Conservation (phyloP, 2,329 filamentous ascomycete species). For the Hypoxylon sp. region DNA sequence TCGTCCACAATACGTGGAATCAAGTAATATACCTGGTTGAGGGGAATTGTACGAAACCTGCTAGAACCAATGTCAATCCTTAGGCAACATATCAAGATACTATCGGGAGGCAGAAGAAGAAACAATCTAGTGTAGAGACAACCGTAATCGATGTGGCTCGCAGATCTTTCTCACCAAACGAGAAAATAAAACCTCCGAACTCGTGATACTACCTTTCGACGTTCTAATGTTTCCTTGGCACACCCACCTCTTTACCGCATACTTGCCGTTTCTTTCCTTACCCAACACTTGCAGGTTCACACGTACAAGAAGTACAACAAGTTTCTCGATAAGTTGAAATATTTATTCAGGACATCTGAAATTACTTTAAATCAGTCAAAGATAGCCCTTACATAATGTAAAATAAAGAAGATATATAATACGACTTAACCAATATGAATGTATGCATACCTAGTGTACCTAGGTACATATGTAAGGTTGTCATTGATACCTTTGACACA, state of each 20-base stretch:
- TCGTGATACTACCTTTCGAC: constrained; percentile 23
- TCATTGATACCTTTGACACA: not conserved
- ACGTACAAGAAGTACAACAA: not conserved
- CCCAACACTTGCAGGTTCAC: not conserved
- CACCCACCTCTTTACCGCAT: not conserved
- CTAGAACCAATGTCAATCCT: constrained; percentile 19
- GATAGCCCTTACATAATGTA: not conserved
- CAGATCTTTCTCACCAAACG: constrained; percentile 35
- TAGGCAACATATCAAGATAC: constrained; percentile 14
- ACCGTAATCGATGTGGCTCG: constrained; percentile 24
- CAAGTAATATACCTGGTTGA: constrained; percentile 28
- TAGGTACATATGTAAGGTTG: not conserved
- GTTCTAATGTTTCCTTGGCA: constrained; percentile 23
- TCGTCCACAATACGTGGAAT: constrained; percentile 20
- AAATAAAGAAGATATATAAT: not conserved
- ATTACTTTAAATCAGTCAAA: not conserved
- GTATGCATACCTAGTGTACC: not conserved
- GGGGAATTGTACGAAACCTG: constrained; percentile 32
- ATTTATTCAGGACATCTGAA: not conserved
- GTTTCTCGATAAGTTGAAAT: not conserved
- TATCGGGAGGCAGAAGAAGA: constrained; percentile 17
- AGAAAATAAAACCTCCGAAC: constrained; percentile 34
- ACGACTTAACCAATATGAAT: not conserved
- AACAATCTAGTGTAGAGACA: constrained; percentile 26
- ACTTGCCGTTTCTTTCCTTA: not conserved